Base-by-base conservation (phyloP, 345 rosid species). In the Brassica cretica region DNA sequence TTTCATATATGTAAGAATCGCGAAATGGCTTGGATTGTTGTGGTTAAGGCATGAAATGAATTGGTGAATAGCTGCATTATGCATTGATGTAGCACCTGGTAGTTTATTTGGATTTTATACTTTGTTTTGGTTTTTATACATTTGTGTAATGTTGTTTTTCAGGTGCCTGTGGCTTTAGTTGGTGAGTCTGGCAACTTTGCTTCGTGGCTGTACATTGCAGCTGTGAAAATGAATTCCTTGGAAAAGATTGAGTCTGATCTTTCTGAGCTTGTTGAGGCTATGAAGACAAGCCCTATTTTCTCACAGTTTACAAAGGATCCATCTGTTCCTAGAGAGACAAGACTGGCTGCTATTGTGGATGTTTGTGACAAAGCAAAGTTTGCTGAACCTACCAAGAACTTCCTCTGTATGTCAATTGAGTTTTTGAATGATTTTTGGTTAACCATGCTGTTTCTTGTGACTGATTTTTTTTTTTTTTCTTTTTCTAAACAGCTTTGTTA, bases 181-280 rank as follows among this genome's bases (percentile, higher is more conserved):
- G 99, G 97, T 53, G 98, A 90, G 51, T 21, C 90, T 66, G 99
- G 98, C 25, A 94, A 91, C 84, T 95, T 91, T 86, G 97, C 99
- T 60, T 84, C 97, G 11, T 93, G 97, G 75, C 72, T 95, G 39
- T 95, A 84, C 84, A 11, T 89, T 30, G 89, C 91, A 53, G 89
- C 96, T 49, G 94, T 82, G 78, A 90, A 86, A 73, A 71, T 86
- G 18, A 93, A 90, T 72, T 68, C 80, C 29, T 70, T 95, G 82
- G 93, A 95, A 66, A 89, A 84, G 80, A 90, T 95, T 65, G 97
- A 91, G 82, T 32, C 91, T 2, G 98, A 95, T 62, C 80, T 95
- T 81, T 79, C 86, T 69, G 89, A 83, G 72, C 81, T 95, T 72
- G 81, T 84, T 16, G 92, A 82, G 82, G 94, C 96, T 74, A 80